Base-by-base conservation (phyloP, 805 yeast genomes). In the Kuraishia molischiana region DNA sequence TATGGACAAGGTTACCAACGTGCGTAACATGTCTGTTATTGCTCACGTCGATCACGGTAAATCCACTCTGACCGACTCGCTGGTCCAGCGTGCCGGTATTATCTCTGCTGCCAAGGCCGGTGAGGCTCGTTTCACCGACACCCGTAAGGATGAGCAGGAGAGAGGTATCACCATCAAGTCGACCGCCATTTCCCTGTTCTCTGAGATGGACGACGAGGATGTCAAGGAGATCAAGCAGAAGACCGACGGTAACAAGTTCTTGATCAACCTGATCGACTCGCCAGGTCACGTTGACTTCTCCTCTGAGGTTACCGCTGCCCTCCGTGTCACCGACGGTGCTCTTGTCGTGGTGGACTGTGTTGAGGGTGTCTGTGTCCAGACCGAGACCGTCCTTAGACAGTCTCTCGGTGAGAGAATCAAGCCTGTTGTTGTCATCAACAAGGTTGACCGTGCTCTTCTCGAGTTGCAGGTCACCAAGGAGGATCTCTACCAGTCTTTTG, bases 231-330 rank as follows among this genome's bases (percentile, higher is more conserved):
- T 92, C 75, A 74, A 79, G 69, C 97, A 92, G 76, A 79, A 83
- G 72, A 80, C 92, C 50, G 82, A 66, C 17, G 97, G 97, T 70
- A 84, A 75, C 81, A 79, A 81, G 66, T 90, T 90, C 81, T 83
- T 90, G 74, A 80, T 90, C 57, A 90, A 90, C 86, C 79, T 90
- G 80, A 90, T 90, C 60, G 98, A 90, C 72, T 92, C 98, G 56
- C 98, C 98, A 73, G 98, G 98, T 85, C 98, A 90, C 97, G 97
- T 90, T 79, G 98, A 90, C 76, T 90, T 90, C 89, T 87, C 97
- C 49, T 92, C 97, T 55, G 98, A 90, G 74, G 98, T 90, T 62
- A 92, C 97, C 63, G 97, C 97, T 59, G 98, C 98, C 71, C 82
- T 90, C 64, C 89, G 98, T 77, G 97, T 90, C 61, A 92, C 97